These are phyloP conservation scores for Sarcodon sp. DNA, from an alignment of 768 basidiomycete species.

Conservation along the genomic window DNA sequence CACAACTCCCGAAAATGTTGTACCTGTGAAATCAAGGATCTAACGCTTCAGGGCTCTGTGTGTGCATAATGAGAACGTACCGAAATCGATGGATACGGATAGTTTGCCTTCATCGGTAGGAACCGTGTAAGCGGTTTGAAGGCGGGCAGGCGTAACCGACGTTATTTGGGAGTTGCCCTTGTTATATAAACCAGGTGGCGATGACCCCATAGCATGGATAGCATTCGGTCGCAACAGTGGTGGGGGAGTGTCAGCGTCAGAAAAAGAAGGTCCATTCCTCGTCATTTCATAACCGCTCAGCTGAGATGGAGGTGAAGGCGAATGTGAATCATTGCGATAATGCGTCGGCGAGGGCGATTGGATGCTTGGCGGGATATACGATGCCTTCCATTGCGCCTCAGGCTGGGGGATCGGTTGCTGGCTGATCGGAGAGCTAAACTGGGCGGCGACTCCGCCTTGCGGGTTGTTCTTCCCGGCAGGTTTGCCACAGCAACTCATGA, in stretches of 20 bases:
- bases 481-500: conserved; percentile 64
- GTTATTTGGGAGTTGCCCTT: neutral
- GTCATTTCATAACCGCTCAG: neutral
- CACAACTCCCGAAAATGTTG: conserved; percentile 81
- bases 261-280: too few species aligned
- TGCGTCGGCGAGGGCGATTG: conserved; percentile 32
- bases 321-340: conserved; percentile 9
- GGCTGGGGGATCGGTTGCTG: conserved; percentile 38
- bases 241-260: too few species aligned
- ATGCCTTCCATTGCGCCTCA: conserved; percentile 23
- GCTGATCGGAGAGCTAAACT: conserved; percentile 19
- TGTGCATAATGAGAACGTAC: conserved; percentile 21
- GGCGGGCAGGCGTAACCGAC: neutral
- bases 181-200: neutral
- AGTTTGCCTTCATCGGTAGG: conserved; percentile 57
- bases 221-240: neutral
- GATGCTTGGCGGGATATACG: conserved; percentile 26
- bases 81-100: conserved; percentile 77
- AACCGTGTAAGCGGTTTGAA: conserved; percentile 1
- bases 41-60: neutral
- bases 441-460: conserved; percentile 16
- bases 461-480: conserved; percentile 17
- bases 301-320: conserved; percentile 4
- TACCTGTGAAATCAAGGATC: conserved; percentile 37
- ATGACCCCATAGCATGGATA: neutral